Conservation (phyloP, 2,329 filamentous ascomycete genomes). For the Amesomyces nigricolor region DNA sequence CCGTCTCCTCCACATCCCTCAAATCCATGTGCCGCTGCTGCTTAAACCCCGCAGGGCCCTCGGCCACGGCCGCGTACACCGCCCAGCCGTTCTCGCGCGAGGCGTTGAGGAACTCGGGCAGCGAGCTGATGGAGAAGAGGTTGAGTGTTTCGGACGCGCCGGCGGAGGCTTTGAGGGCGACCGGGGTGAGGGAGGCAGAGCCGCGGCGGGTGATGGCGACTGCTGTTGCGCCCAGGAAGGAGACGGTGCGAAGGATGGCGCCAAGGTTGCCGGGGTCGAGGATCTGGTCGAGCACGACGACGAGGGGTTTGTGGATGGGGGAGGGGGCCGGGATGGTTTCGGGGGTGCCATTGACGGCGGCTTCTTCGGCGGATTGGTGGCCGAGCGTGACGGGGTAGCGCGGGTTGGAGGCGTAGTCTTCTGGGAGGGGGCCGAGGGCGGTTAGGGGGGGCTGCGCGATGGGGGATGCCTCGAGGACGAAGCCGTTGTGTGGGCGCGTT, state of each 20-base stretch:
- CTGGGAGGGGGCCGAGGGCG: slow-evolving; percentile 46
- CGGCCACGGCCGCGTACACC: slow-evolving; percentile 68
- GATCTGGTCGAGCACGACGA: slow-evolving; percentile 70
- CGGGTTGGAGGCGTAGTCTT: slow-evolving; percentile 38
- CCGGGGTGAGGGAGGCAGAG: slow-evolving; percentile 67
- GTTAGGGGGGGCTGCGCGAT: slow-evolving; percentile 66
- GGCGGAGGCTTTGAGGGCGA: slow-evolving; percentile 80
- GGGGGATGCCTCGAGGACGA: slow-evolving; percentile 79
- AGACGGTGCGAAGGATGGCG: slow-evolving; percentile 79
- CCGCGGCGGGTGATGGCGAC: slow-evolving; percentile 69
- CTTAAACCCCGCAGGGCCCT: slow-evolving; percentile 30
- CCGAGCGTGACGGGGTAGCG: slow-evolving; percentile 57
- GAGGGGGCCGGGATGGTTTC: slow-evolving; percentile 42
- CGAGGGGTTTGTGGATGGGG: slow-evolving; percentile 56
- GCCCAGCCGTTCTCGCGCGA: slow-evolving; percentile 72
- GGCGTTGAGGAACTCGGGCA: slow-evolving; percentile 61
- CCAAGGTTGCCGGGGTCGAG: slow-evolving; percentile 87
- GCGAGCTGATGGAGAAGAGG: slow-evolving; percentile 63
- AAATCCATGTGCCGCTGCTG: slow-evolving; percentile 43
- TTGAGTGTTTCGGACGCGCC: slow-evolving; percentile 79
- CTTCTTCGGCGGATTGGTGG: slow-evolving; percentile 69
- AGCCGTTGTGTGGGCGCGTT: slow-evolving; percentile 83
- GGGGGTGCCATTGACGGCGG: slow-evolving; percentile 62
- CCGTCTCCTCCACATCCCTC: slow-evolving; percentile 42
- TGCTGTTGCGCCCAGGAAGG: slow-evolving; percentile 85